Evolutionary conservation across 2,329 filamentous ascomycete species (phyloP).

Genomic region (Aureobasidium sp.): DNA sequence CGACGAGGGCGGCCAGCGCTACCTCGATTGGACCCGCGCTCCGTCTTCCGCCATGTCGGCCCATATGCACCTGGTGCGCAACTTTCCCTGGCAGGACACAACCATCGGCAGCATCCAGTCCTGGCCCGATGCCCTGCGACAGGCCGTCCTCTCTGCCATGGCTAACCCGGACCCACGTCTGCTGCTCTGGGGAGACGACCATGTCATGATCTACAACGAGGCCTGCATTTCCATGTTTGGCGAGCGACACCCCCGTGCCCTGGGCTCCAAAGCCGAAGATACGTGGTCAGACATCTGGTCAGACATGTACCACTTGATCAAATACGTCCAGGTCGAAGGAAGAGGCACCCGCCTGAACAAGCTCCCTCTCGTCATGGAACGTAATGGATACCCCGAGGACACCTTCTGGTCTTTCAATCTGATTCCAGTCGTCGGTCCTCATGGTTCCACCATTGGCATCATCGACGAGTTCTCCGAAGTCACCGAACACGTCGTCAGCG

Average conservation of each 20-base stretch:
- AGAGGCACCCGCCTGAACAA: conserved; percentile 17
- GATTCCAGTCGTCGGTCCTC: conserved; percentile 20
- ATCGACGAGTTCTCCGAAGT: conserved; percentile 17
- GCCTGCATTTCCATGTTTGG: conserved; percentile 27
- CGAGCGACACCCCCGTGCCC: conserved; percentile 20
- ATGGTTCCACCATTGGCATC: conserved; percentile 13
- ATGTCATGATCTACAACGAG: conserved; percentile 31
- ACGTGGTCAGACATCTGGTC: conserved; percentile 15
- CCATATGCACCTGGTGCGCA: conserved; percentile 19
- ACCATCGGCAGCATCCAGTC: conserved; percentile 22
- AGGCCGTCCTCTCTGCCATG: conserved; percentile 22
- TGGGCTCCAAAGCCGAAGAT: conserved; percentile 17
- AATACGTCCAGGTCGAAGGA: conserved; percentile 21
- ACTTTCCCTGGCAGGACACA: conserved; percentile 24
- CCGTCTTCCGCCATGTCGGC: neutral
- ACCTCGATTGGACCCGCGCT: conserved; percentile 3
- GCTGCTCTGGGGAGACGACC: conserved; percentile 25
- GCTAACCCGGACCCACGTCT: conserved; percentile 25
- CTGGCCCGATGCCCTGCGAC: conserved; percentile 22
- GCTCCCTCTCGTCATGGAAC: conserved; percentile 20
- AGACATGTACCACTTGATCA: conserved; percentile 9
- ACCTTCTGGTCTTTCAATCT: conserved; percentile 24
- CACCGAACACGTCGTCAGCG: conserved; percentile 12
- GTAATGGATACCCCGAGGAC: conserved; percentile 25
- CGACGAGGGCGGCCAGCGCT: neutral